Percentiles rank a stretch among this genome's conserved stretches.
Evolutionary conservation across 2,329 filamentous ascomycete species (phyloP).

Genomic region (Calonectria pauciramosa): DNA sequence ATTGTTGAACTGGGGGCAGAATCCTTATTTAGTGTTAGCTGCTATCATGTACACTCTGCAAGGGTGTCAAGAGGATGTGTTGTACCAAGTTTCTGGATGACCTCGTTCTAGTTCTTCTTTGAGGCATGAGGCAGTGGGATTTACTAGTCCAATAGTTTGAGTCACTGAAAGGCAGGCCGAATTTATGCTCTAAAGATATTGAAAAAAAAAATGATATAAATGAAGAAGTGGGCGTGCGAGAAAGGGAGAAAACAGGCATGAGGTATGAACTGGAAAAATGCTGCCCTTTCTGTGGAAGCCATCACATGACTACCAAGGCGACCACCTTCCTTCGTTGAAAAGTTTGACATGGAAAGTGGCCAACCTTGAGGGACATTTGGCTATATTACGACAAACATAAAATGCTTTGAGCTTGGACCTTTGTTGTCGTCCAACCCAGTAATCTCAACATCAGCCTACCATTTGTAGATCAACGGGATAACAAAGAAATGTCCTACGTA

Average conservation of each 20-base stretch:
- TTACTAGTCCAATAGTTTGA: not conserved
- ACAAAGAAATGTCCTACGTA: not conserved
- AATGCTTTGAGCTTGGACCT: not conserved
- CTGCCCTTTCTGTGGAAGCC: not conserved
- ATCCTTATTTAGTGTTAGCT: no score
- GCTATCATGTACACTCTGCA: not conserved
- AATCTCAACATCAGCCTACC: not conserved
- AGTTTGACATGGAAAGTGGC: not conserved
- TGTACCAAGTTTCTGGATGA: not conserved
- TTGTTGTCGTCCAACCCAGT: not conserved
- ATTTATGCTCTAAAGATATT: not conserved
- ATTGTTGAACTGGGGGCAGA: no score
- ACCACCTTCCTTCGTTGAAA: not conserved
- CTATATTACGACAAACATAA: no score
- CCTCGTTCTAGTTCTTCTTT: not conserved
- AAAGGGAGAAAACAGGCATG: not conserved
- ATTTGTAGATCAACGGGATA: not conserved
- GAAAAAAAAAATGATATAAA: not conserved
- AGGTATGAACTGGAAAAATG: not conserved
- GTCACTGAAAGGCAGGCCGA: not conserved
- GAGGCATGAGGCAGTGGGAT: not conserved
- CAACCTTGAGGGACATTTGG: not conserved
- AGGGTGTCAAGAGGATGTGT: not conserved
- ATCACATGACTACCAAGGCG: not conserved
- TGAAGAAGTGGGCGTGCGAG: not conserved